phyloP scores from a whole-genome alignment of 768 basidiomycete genomes.

The Pisolithus marmoratus region DNA sequence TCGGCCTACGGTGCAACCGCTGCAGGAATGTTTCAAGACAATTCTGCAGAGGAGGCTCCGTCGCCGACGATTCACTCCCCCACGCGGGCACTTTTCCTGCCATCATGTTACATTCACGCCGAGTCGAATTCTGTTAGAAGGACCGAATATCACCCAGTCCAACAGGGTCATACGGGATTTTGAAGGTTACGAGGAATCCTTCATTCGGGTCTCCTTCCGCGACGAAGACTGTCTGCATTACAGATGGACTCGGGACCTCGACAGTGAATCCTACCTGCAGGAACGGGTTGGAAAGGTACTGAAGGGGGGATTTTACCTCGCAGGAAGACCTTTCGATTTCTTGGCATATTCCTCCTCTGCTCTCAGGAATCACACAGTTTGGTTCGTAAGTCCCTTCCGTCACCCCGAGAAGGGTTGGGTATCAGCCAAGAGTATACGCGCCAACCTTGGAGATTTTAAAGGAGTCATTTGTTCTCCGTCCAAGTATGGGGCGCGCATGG shows the following conservation, averaged over 20 bases:
- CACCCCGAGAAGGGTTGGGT: slow-evolving; percentile 40
- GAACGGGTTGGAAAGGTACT: slow-evolving; percentile 55
- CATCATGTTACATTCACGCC: slow-evolving; percentile 76
- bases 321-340: slow-evolving; percentile 70
- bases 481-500: slow-evolving; percentile 76
- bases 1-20: slow-evolving; percentile 37
- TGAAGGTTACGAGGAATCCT: slow-evolving; percentile 53
- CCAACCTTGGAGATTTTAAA: slow-evolving; percentile 62
- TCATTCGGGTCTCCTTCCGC: slow-evolving; percentile 78
- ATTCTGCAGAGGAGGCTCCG: slow-evolving; percentile 17
- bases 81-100: slow-evolving; percentile 50
- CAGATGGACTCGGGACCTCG: slow-evolving; percentile 64
- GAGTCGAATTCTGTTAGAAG: slow-evolving; percentile 67
- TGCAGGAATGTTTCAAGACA: slow-evolving; percentile 42
- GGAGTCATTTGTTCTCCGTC: slow-evolving; percentile 57
- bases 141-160: slow-evolving; percentile 69
- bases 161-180: slow-evolving; percentile 77
- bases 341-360: slow-evolving; percentile 79
- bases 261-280: slow-evolving; percentile 49
- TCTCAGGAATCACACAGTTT: slow-evolving; percentile 73
- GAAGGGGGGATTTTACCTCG: slow-evolving; percentile 62
- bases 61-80: slow-evolving; percentile 17
- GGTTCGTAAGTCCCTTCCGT: slow-evolving; percentile 68
- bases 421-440: slow-evolving; percentile 53
- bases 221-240: slow-evolving; percentile 78